phyloP scores from a whole-genome alignment of 768 basidiomycete species.

The Inosperma sp. region DNA sequence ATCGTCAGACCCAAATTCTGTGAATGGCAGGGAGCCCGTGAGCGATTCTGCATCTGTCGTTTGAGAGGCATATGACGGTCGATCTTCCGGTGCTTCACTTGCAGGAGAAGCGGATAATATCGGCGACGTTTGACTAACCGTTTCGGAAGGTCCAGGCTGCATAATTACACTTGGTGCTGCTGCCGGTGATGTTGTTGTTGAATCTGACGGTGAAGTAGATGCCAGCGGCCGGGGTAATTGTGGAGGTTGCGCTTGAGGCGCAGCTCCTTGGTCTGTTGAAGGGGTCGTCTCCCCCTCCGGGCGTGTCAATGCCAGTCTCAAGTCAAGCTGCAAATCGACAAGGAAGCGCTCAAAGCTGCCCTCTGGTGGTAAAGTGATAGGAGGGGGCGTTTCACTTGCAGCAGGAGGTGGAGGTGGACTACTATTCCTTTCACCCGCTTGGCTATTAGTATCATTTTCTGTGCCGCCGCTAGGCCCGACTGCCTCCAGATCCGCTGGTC shows the following conservation, averaged over 20 bases:
- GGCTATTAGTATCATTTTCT: neutral
- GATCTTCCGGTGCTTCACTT: neutral
- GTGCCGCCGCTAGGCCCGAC: neutral
- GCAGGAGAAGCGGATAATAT: neutral
- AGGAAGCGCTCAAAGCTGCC: conserved; percentile 81
- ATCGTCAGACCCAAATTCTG: conserved; percentile 32
- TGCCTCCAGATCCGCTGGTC: conserved; percentile 7
- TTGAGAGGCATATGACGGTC: neutral
- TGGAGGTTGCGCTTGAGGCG: neutral
- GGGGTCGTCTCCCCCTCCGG: conserved; percentile 15
- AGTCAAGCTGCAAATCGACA: conserved; percentile 69
- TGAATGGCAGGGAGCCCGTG: neutral
- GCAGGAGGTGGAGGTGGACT: conserved; percentile 4
- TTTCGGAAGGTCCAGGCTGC: too few relatives aligned
- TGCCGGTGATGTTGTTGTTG: neutral
- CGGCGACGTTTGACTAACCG: too few relatives aligned
- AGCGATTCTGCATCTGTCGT: neutral
- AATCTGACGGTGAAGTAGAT: neutral
- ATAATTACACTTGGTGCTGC: too few relatives aligned
- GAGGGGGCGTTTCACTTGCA: conserved; percentile 2
- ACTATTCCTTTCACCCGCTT: neutral
- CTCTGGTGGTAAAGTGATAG: conserved; percentile 35
- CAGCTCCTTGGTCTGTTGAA: neutral
- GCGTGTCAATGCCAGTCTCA: conserved; percentile 57
- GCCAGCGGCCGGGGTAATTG: neutral